Evolutionary conservation across 2,329 filamentous ascomycete species (phyloP), one percentile per base, ranked within the genome.

Genomic region (Pseudogymnoascus sp.): DNA sequence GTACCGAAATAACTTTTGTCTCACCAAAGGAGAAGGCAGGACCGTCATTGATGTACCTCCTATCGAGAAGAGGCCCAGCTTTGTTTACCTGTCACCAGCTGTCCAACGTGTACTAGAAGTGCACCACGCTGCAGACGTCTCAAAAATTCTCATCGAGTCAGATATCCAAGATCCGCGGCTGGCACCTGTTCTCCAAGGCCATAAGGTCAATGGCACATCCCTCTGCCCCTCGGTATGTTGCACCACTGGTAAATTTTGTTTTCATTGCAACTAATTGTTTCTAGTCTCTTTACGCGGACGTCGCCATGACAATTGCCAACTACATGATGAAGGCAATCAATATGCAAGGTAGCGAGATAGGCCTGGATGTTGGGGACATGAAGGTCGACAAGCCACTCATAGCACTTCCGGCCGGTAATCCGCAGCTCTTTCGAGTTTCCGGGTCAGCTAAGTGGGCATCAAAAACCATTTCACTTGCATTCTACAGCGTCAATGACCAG

Each of bases 171-270:
- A 55, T 16, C 29, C 49, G 5, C 29, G 29, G 10, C 29, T 55
- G 6, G 10, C 26, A n/a, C 49, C 78, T 29, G 78, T 80, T 16
- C 79, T 84, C 62, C 77, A 76, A 59, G 83, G 83, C 33, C 83
- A 86, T 68, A 74, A 81, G 69, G 81, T 85, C 66, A 84, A 85
- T 68, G 81, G 81, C 62, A 77, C 78, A 64, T 78, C 81, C 29
- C 76, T 85, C 31, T 81, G 78, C 26, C 73, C 68, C 7, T 70
- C 70, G 11, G 49, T 55, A 55, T 33, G 49, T 55, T 33, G 49
- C 29, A 21, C 6, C n/a, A 14, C 10, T 8, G 31, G 8, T 11
- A 16, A 33, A n/a, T 35, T 35, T 1, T 2, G 5, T 35, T 33
- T 31, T 14, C 8, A 21, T 21, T 14, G 21, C 5, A 14, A 26